Conservation (phyloP, 2,329 filamentous ascomycete genomes). For the Trichoderma afroharzianum region DNA sequence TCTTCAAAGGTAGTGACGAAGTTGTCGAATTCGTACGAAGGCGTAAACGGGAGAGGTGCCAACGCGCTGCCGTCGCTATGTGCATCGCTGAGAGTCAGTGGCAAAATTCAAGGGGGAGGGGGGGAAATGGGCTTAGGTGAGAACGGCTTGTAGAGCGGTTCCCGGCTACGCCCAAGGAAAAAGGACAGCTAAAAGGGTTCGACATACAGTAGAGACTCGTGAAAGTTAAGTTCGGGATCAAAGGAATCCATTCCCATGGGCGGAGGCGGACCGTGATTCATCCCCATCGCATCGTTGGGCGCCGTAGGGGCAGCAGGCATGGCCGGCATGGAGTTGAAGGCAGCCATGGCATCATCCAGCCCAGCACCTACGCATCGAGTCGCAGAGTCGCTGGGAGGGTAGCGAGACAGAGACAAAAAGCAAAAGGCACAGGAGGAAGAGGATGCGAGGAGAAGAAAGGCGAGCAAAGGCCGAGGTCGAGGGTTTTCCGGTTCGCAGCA, state of each 20-base stretch:
- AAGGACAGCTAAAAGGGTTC: background rate
- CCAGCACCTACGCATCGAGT: slow-evolving; percentile 28
- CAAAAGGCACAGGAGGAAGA: background rate
- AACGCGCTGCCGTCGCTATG: slow-evolving; percentile 34
- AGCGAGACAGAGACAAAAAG: background rate
- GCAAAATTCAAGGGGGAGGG: background rate
- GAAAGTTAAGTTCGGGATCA: slow-evolving; percentile 51
- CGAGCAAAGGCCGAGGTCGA: background rate
- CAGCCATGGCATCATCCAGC: slow-evolving; percentile 52
- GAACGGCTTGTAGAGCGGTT: background rate
- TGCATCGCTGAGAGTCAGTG: slow-evolving; percentile 17
- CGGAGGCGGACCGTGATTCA: slow-evolving; percentile 40
- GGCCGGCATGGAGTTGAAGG: slow-evolving; percentile 55
- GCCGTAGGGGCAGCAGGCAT: slow-evolving; percentile 40
- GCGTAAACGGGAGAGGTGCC: slow-evolving; percentile 49
- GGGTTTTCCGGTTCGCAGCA: background rate
- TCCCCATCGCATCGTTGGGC: slow-evolving; percentile 43
- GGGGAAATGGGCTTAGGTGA: background rate
- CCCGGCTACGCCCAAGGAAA: background rate
- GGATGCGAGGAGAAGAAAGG: background rate
- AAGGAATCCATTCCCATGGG: slow-evolving; percentile 48
- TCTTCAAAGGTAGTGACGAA: slow-evolving; percentile 63
- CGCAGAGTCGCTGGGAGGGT: background rate
- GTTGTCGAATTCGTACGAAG: slow-evolving; percentile 58
- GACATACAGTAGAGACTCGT: slow-evolving; percentile 55